Evolutionary conservation across 2,329 filamentous ascomycete species (phyloP), one percentile per base, ranked within the genome.

Genomic region (Aspergillus cejpii): DNA sequence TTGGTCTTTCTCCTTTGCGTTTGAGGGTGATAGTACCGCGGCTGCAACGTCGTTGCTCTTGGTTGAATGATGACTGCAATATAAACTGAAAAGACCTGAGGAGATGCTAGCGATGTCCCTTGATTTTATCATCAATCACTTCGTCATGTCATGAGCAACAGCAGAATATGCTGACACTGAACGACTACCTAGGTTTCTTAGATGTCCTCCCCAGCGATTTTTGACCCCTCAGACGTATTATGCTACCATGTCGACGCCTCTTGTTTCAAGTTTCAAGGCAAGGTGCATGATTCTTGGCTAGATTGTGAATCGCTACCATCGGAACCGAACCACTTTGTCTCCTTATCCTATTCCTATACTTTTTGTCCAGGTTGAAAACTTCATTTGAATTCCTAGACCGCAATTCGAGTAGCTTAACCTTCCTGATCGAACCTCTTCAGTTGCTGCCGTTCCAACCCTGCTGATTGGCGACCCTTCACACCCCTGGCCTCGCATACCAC

Each of bases 31-130:
- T 41, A 56, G 60, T 55, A 65, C 62, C 59, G 62, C 60, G 60
- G 60, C 41, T 52, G 48, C 41, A 52, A 48, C 44, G 49, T 52
- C 39, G 49, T 48, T 39, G 33, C 48, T 44, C 43, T 56, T 54
- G 56, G 57, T 55, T 55, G 65, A 48, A 66, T 70, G 67, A 69
- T 50, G 67, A 64, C 59, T 58, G 53, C 54, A 58, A 50, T 51
- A 55, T 56, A 65, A 68, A 70, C 63, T 69, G 63, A 69, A 68
- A 69, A 70, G 66, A 70, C 65, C 68, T 71, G 68, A 71, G 66
- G 67, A 69, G 64, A 62, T 40, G 19, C 31, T 36, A 43, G 26
- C 11, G 43, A 24, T 21, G 37, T 20, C 24, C 12, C 4, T 10
- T 12, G 3, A 19, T 17, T 19, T 17, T 15, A 20, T 19, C 31